Conservation (phyloP, 495 filamentous ascomycete genomes). For the Parathielavia hyrcaniae region DNA sequence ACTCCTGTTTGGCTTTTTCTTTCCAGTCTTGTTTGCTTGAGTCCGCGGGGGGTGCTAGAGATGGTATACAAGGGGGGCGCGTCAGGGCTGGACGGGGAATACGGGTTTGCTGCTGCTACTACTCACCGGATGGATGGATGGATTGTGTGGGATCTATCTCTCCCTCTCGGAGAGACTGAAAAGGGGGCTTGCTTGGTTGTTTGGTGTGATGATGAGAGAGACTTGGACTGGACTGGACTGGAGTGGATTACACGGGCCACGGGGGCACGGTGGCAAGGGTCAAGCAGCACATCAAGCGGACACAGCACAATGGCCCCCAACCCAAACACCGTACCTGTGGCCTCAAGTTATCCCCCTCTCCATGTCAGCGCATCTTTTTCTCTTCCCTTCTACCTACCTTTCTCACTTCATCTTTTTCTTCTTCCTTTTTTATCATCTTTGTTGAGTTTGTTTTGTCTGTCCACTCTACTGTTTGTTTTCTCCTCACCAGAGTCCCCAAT, state of each 20-base stretch:
- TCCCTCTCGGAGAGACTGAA: neutral
- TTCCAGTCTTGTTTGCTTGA: neutral
- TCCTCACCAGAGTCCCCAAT: conserved; percentile 3
- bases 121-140: neutral
- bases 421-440: conserved; percentile 4
- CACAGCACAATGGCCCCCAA: neutral
- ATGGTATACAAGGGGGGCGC: neutral
- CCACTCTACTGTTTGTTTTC: neutral
- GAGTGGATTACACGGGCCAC: neutral
- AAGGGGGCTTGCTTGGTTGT: neutral
- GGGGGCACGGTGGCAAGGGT: neutral
- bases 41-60: neutral
- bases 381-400: neutral
- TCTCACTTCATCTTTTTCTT: neutral
- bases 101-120: neutral
- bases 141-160: neutral
- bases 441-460: too few species aligned
- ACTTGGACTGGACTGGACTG: neutral
- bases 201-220: neutral
- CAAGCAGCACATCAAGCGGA: neutral
- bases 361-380: neutral
- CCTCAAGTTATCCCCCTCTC: neutral
- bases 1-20: neutral
- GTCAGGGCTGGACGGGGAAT: neutral
- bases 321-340: neutral